phyloP scores from a whole-genome alignment of 371 early-diverging fungal genomes.

The Modicella reniformis region DNA sequence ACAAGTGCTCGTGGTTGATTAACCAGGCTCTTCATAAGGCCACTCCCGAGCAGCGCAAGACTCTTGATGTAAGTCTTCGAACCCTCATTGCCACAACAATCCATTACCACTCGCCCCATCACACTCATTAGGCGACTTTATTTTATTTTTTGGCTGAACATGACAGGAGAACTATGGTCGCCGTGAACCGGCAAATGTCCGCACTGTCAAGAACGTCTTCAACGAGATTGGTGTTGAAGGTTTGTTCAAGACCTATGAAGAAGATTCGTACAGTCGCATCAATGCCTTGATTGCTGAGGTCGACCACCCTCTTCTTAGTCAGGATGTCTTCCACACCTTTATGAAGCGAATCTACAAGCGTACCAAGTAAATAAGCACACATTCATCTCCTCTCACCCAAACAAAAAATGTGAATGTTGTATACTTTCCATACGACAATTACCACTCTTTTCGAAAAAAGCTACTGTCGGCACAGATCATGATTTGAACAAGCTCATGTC shows the following conservation, averaged over 20 bases:
- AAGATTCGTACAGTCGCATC: conserved; percentile 78
- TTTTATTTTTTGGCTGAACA: background rate
- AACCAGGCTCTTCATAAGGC: conserved; percentile 86
- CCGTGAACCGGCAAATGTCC: conserved; percentile 78
- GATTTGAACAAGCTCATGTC: too few species aligned
- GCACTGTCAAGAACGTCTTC: conserved; percentile 86
- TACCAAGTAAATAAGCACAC: conserved; percentile 81
- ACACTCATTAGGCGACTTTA: too few species aligned
- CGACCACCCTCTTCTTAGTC: conserved; percentile 79
- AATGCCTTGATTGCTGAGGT: conserved; percentile 76
- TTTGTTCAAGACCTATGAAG: conserved; percentile 87
- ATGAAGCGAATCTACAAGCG: conserved; percentile 94
- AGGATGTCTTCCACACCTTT: conserved; percentile 87
- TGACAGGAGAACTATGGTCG: conserved; percentile 87
- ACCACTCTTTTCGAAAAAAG: too few species aligned
- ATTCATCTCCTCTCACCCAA: too few species aligned
- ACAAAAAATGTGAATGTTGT: too few species aligned
- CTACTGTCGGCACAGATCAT: too few species aligned
- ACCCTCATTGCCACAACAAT: too few species aligned
- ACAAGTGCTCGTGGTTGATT: conserved; percentile 98
- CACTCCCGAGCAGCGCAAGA: conserved; percentile 81
- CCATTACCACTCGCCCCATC: too few species aligned
- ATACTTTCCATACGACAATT: too few species aligned
- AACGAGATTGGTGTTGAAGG: conserved; percentile 79
- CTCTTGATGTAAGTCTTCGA: conserved; percentile 86